phyloP scores from a whole-genome alignment of 768 basidiomycete species.

The Hygrophorus russula region DNA sequence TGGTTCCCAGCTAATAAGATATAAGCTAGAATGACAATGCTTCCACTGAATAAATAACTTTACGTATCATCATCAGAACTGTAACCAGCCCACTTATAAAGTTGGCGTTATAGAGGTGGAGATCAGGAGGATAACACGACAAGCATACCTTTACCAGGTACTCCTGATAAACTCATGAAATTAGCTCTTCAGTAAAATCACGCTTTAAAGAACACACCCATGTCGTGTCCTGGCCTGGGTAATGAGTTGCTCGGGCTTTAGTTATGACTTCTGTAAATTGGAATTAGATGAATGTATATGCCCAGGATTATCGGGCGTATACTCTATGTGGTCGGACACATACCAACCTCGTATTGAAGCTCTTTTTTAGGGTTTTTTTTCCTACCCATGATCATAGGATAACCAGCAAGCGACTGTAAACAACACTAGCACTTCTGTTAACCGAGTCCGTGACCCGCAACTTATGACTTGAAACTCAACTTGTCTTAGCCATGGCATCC shows the following conservation, averaged over 20 bases:
- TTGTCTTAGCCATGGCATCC: conserved; percentile 21
- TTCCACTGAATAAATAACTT: conserved; percentile 2
- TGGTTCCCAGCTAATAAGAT: conserved; percentile 54
- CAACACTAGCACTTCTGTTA: too few species aligned
- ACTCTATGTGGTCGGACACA: too few species aligned
- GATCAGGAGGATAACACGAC: neutral
- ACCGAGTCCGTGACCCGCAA: neutral
- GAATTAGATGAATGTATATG: too few species aligned
- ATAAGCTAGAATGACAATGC: neutral
- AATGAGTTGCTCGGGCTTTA: neutral
- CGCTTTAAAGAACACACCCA: neutral
- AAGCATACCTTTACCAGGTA: conserved; percentile 53
- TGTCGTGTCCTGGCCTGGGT: neutral
- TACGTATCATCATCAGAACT: conserved; percentile 46
- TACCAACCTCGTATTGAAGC: too few species aligned
- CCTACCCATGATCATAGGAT: neutral
- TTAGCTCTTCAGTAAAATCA: neutral
- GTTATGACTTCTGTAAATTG: neutral
- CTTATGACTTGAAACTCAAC: neutral
- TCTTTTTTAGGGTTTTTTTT: too few species aligned
- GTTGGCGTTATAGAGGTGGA: neutral
- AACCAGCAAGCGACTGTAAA: too few species aligned
- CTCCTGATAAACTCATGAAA: conserved; percentile 30
- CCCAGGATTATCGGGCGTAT: too few species aligned
- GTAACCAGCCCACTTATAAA: conserved; percentile 52